A percentile compares a stretch with the other conserved stretches of the same genome.
phyloP scores from a whole-genome alignment of 768 basidiomycete genomes.

The Nidularia pulvinata region DNA sequence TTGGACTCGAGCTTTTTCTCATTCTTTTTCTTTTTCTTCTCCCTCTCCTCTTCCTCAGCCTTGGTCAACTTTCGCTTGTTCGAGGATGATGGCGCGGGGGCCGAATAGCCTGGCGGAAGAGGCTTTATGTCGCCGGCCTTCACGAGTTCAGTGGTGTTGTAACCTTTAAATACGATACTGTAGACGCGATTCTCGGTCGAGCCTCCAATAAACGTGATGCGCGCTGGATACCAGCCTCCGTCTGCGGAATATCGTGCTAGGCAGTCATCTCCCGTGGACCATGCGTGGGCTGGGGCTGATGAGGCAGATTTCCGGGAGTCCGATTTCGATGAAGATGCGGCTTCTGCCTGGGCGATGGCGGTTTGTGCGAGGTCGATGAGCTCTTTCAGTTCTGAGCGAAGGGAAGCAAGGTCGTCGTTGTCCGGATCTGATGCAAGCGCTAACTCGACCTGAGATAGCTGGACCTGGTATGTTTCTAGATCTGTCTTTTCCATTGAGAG shows the following conservation, averaged over 20 bases:
- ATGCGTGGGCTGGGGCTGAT: slow-evolving; percentile 51
- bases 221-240: slow-evolving; percentile 85
- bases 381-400: slow-evolving; percentile 78
- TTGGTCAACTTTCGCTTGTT: slow-evolving; percentile 80
- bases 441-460: slow-evolving; percentile 85
- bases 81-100: slow-evolving; percentile 37
- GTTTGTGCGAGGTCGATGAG: slow-evolving; percentile 82
- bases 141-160: slow-evolving; percentile 88
- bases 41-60: slow-evolving; percentile 85
- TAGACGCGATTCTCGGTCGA: slow-evolving; percentile 82
- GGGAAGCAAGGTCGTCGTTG: slow-evolving; percentile 70
- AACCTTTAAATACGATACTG: slow-evolving; percentile 89
- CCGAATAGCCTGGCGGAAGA: slow-evolving; percentile 58
- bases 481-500: slow-evolving; percentile 62
- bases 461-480: slow-evolving; percentile 88
- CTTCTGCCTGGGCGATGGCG: slow-evolving; percentile 67
- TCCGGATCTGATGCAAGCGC: slow-evolving; percentile 75
- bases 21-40: slow-evolving; percentile 92
- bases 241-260: slow-evolving; percentile 86
- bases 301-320: slow-evolving; percentile 57
- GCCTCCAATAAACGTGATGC: slow-evolving; percentile 84
- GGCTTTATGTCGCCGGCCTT: slow-evolving; percentile 71
- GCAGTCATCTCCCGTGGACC: slow-evolving; percentile 84
- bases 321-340: slow-evolving; percentile 58
- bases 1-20: slow-evolving; percentile 88